These are phyloP conservation scores for Taiozyma sp. DNA, from an alignment of 1,139 yeast species.

Conservation along the genomic window DNA sequence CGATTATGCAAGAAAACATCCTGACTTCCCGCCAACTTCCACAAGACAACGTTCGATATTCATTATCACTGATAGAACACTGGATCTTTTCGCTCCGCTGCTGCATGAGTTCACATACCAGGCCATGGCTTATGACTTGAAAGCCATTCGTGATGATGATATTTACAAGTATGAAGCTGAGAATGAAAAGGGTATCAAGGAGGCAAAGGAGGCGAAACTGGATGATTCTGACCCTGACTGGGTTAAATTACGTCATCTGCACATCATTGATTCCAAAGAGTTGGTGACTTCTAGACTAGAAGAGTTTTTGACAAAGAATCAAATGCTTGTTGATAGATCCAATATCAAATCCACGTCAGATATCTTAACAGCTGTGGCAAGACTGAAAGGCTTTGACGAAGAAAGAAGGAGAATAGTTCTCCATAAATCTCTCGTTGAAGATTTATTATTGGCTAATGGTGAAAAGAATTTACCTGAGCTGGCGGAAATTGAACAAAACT, in stretches of 20 bases:
- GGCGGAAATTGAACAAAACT: conserved; percentile 69
- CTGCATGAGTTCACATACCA: conserved; percentile 92
- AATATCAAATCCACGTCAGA: conserved; percentile 57
- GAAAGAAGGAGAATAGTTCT: conserved; percentile 56
- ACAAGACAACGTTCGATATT: conserved; percentile 67
- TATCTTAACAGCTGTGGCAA: conserved; percentile 60
- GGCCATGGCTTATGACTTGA: conserved; percentile 79
- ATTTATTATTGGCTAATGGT: conserved; percentile 47
- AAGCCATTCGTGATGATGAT: conserved; percentile 33
- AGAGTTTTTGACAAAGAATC: conserved; percentile 68
- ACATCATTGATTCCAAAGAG: conserved; percentile 73
- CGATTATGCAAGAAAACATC: conserved; percentile 63
- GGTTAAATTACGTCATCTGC: conserved; percentile 67
- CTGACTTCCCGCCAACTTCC: conserved; percentile 51
- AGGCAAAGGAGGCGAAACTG: conserved; percentile 39
- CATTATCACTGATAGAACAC: conserved; percentile 72
- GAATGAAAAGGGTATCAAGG: conserved; percentile 51
- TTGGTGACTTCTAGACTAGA: conserved; percentile 53
- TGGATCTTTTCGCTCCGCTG: conserved; percentile 80
- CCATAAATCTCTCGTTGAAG: conserved; percentile 57
- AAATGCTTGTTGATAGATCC: conserved; percentile 57
- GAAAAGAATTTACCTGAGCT: conserved; percentile 52
- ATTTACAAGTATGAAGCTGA: conserved; percentile 57
- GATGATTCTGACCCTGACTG: conserved; percentile 72
- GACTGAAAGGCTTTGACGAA: conserved; percentile 60